Base-by-base conservation (phyloP, 352 stramenopile genomes). In the Globisporangium okanoganense region DNA sequence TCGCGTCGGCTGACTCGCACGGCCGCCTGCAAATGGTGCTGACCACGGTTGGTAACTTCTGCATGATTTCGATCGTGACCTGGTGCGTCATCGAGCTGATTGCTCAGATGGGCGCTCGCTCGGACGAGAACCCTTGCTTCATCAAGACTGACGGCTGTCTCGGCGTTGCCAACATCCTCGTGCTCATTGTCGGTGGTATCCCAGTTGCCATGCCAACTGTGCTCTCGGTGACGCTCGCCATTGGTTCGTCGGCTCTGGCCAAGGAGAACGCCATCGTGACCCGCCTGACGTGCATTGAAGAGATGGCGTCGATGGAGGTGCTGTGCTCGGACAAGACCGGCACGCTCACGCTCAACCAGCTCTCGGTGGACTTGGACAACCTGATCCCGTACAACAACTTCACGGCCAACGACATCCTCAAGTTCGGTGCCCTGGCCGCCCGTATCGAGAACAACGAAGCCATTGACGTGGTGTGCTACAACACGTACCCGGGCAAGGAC, bases 291-390 rank as follows among this genome's bases (percentile, higher is more conserved):
- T 95, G 90, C 35, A 97, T 98, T 75, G 87, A 98, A 61, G 87
- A 97, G 61, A 87, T 98, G 65, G 92, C 91, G 22, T 79, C 70
- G 43, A 98, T 98, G 90, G 80, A 90, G 64, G 83, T 98, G 58
- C 72, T 98, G 51, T 98, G 94, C 79, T 97, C 88, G 43, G 95
- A 98, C 76, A 98, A 97, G 82, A 98, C 93, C 27, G 92, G 90
- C 48, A 98, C 93, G 31, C 79, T 98, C 5, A 98, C 94, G 22
- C 80, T 98, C 67, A 99, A 99, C 74, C 80, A 96, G 59, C 97
- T 99, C 73, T 97, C 94, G 29, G 90, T 99, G 50, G 85, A 97
- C 63, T 59, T 89, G 66, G 89, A 88, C 64, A 92, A 90, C 74
- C 48, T 94, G 56, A 91, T 85, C 58, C 75, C 79, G 31, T 84